Evolutionary conservation across 1,284 basidiomycete species (phyloP), one percentile per base, ranked within the genome.

Genomic region (Trichosporon inkin): DNA sequence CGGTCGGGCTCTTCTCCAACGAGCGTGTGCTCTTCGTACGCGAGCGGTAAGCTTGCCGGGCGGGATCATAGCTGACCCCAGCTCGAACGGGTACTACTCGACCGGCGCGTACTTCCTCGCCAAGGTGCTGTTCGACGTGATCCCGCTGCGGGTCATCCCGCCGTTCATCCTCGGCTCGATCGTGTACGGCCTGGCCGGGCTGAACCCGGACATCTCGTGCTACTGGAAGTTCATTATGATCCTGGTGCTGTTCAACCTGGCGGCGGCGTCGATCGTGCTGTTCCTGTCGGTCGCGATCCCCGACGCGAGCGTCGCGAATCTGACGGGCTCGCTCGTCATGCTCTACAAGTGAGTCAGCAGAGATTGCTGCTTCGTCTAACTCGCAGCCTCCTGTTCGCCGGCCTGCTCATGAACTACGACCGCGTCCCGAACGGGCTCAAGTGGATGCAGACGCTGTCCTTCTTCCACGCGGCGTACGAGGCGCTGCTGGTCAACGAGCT

Each of bases 391-490:
- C 82, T 98, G 60, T 99, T 98, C 79, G 94, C 94, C 6, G 95
- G 95, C 5, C 80, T 98, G 60, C 81, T 98, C 58, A 92, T 99
- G 81, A 99, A 98, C 78, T 86, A 92, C 53, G 89, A 94, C 67
- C 87, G 88, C 22, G 85, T 97, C 11, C 83, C 85, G 0, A 81
- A 82, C 0, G 82, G 81, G 38, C 81, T 95, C 53, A 85, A 84
- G 60, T 96, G 92, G 90, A 80, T 98, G 64, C 89, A 92, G 72
- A 92, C 89, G 1, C 73, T 91, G 13, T 95, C 92, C 3, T 98
- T 98, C 83, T 98, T 96, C 87, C 95, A 98, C 79, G 94, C 95
- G n/a, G 95, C 90, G 0, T 98, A 92, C 72, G 95, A 99, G 79
- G 92, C 90, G 1, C 83, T 99, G 28, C 87, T 93, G 22, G 93